These are phyloP conservation scores for Byssothecium circinans DNA, from an alignment of 2,329 filamentous ascomycete genomes.

Conservation along the genomic window DNA sequence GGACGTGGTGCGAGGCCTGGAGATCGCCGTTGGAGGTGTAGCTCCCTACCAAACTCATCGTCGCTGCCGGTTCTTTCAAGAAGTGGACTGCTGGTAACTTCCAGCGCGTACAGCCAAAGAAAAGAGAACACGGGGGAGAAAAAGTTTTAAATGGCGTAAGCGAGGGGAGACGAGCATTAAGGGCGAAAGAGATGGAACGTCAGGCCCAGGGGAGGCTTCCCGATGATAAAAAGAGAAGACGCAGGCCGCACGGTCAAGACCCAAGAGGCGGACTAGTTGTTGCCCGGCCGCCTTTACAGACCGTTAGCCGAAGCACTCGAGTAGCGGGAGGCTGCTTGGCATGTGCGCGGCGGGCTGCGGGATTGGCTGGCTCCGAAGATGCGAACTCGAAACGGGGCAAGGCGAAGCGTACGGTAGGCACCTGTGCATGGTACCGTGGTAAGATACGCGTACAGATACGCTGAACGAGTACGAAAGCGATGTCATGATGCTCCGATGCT, in stretches of 20 bases:
- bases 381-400: not conserved
- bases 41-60: constrained; percentile 49
- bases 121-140: not conserved
- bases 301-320: too few species aligned
- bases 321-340: not conserved
- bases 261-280: too few species aligned
- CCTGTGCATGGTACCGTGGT: too few species aligned
- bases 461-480: not conserved
- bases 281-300: too few species aligned
- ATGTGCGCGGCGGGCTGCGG: not conserved
- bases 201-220: not conserved
- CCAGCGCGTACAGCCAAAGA: not conserved
- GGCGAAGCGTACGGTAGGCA: not conserved
- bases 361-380: not conserved
- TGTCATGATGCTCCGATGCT: not conserved
- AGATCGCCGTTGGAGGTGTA: constrained; percentile 49
- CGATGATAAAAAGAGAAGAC: not conserved
- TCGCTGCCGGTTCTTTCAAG: constrained; percentile 4
- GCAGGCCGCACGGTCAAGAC: not conserved
- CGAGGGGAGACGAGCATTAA: not conserved
- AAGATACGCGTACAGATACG: too few species aligned
- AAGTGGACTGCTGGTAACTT: not conserved
- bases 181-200: not conserved
- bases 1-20: constrained; percentile 38
- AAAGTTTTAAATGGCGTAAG: not conserved